Conservation (phyloP, 768 basidiomycete genomes). For the Leccinum rimulosum region DNA sequence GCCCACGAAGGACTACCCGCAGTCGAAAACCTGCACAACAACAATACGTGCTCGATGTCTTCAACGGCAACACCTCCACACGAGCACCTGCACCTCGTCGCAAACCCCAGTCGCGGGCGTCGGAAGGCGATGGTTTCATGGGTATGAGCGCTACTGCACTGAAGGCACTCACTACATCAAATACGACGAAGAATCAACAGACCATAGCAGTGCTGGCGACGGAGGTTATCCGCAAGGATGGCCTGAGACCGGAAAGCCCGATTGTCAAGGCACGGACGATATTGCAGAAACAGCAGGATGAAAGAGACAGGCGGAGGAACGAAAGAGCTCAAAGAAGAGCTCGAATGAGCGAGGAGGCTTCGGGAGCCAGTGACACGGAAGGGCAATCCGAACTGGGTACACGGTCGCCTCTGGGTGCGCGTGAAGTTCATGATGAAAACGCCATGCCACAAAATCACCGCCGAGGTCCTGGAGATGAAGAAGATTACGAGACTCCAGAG, state of each 20-base stretch:
- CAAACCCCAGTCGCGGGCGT: slow-evolving; percentile 34
- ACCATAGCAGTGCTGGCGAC: slow-evolving; percentile 63
- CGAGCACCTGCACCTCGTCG: slow-evolving; percentile 42
- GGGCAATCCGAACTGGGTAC: slow-evolving; percentile 22
- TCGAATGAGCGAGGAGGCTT: slow-evolving; percentile 40
- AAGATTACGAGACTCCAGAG: slow-evolving; percentile 71
- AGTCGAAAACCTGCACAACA: slow-evolving; percentile 41
- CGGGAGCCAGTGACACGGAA: slow-evolving; percentile 27
- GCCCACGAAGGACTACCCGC: slow-evolving; percentile 50
- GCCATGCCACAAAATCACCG: slow-evolving; percentile 40
- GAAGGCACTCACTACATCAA: slow-evolving; percentile 66
- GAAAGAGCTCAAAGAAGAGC: slow-evolving; percentile 63
- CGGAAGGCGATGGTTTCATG: slow-evolving; percentile 46
- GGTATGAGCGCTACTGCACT: slow-evolving; percentile 70
- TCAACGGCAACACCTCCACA: slow-evolving; percentile 28
- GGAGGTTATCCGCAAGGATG: slow-evolving; percentile 67
- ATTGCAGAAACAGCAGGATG: slow-evolving; percentile 65
- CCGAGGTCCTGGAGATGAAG: slow-evolving; percentile 77
- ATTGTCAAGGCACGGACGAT: slow-evolving; percentile 69
- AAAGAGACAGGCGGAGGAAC: slow-evolving; percentile 49
- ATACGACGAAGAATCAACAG: slow-evolving; percentile 71
- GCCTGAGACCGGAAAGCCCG: slow-evolving; percentile 74
- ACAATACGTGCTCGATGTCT: slow-evolving; percentile 37
- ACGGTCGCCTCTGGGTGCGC: slow-evolving; percentile 1
- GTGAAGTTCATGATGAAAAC: slow-evolving; percentile 24